Evolutionary conservation across 176 grass and related monocot species (phyloP), one percentile per base, ranked within the genome.

Genomic region (Phragmites australis): DNA sequence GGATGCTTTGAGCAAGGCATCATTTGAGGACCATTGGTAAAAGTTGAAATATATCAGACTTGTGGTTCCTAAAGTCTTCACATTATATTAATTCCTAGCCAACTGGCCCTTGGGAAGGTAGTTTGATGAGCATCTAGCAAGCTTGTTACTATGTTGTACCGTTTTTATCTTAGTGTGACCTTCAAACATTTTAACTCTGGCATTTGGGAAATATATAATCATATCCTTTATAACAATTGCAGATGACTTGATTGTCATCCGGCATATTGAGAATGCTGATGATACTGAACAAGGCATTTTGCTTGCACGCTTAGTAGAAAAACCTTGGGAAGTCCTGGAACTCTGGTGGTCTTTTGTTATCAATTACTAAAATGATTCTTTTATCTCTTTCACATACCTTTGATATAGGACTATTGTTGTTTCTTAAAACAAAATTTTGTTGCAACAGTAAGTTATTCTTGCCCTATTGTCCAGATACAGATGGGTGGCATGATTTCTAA

Each of bases 51-150:
- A 8, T 55, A 55, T 21, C 10, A 10, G 49, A 39, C 25, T 26
- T 32, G 29, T 79, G 37, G 3, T 70, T 70, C 42, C 30, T 78
- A 72, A 72, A 61, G 1, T 6, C 31, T 45, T 54, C n/a, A 3
- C 53, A 53, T 42, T 44, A 0, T 46, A 74, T 81, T n/a, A 80
- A 22, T 72, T 72, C 54, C 42, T 72, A 8, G 63, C 18, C 26
- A n/a, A 7, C 4, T 48, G 45, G 4, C 12, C 27, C 0, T 16
- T 8, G 43, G 17, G 9, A 26, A 48, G 42, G 22, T 67, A 41
- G 12, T 67, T 70, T 75, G n/a, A 67, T n/a, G 59, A 70, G 9
- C 61, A 50, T 81, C 50, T 82, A 62, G 43, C 23, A 14, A 44
- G 8, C 58, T 49, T 75, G 12, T 18, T 37, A 50, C 23, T 18